Base-by-base conservation (phyloP, 1,284 basidiomycete species). In the Pseudozyma tsukubaensis region DNA sequence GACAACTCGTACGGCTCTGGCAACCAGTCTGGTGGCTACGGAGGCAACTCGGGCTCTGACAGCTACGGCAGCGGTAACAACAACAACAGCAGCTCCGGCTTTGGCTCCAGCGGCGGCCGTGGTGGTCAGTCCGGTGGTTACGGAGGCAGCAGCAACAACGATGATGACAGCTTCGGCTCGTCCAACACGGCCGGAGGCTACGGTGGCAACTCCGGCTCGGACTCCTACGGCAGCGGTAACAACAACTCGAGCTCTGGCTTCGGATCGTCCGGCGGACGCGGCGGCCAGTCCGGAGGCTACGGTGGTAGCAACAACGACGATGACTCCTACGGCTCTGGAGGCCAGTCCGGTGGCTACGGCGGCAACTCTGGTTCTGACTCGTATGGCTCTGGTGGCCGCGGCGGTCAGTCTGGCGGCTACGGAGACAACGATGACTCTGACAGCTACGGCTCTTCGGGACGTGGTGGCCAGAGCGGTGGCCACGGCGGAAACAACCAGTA, bases 1-100 rank as follows among this genome's bases (percentile, higher is more conserved):
- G 40, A 61, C 47, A 50, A 69, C 63, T 63, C 62, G 18, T 59
- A 58, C 57, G 54, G 52, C 50, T 58, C 34, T 9, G 58, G 32
- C 18, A 19, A 48, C 6, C 24, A 29, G 24, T 29, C 24, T 29
- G 24, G 24, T 6, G 24, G 24, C 3, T 29, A 29, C 24, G 24
- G 24, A 29, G 24, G 24, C 24, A 29, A 29, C 12, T 45, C 44
- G 10, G 51, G 45, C 53, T 36, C 44, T 45, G 52, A 62, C 48
- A 55, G 40, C 50, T 57, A 65, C 29, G 49, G 49, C 6, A 52
- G 36, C 35, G 36, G 39, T 19, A 52, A 52, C 51, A 37, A 36
- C 63, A 34, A 48, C 47, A 29, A 29, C 24, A 29, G 24, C 24
- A 29, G 24, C 24, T 29, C 24, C 24, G 24, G 24, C 24, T 29